A percentile compares a stretch with the other conserved stretches of the same genome.
Conservation (phyloP, 805 yeast species). For the Kodamaea nitidulidarum region DNA sequence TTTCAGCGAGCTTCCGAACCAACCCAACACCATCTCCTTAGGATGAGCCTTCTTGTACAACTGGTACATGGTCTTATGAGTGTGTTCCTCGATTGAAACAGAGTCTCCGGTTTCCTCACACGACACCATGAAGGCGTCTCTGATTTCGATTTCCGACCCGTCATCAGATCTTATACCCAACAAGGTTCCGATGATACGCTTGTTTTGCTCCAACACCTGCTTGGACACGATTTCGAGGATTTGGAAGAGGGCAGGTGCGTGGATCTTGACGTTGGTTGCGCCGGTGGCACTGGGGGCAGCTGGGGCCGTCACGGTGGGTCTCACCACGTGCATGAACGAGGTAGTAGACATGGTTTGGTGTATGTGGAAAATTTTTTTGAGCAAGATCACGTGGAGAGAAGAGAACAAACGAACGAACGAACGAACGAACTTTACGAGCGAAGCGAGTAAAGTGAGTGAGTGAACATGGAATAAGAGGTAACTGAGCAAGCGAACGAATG, state of each 20-base stretch:
- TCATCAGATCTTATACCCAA: conserved; percentile 81
- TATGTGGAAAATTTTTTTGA: conserved; percentile 7
- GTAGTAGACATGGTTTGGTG: conserved; percentile 17
- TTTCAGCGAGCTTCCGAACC: conserved; percentile 66
- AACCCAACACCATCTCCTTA: conserved; percentile 73
- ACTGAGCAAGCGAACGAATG: too few relatives aligned
- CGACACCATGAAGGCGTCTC: conserved; percentile 78
- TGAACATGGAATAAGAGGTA: too few relatives aligned
- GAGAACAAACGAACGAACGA: background rate
- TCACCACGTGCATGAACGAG: conserved; percentile 42
- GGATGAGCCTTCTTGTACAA: conserved; percentile 76
- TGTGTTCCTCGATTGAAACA: conserved; percentile 71
- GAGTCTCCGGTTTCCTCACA: conserved; percentile 71
- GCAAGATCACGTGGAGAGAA: conserved; percentile 4
- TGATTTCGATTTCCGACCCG: conserved; percentile 67
- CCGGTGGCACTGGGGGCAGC: conserved; percentile 42
- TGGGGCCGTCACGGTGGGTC: conserved; percentile 49
- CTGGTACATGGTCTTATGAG: conserved; percentile 65
- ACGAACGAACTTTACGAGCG: background rate
- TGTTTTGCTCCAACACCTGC: conserved; percentile 37
- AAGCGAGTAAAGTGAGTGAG: background rate
- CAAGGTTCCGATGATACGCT: conserved; percentile 76
- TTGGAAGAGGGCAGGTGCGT: conserved; percentile 70
- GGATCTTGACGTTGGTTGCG: conserved; percentile 54
- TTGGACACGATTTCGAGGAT: conserved; percentile 68